phyloP scores from a whole-genome alignment of 1,284 basidiomycete species.

The Ceratobasidium sp. region DNA sequence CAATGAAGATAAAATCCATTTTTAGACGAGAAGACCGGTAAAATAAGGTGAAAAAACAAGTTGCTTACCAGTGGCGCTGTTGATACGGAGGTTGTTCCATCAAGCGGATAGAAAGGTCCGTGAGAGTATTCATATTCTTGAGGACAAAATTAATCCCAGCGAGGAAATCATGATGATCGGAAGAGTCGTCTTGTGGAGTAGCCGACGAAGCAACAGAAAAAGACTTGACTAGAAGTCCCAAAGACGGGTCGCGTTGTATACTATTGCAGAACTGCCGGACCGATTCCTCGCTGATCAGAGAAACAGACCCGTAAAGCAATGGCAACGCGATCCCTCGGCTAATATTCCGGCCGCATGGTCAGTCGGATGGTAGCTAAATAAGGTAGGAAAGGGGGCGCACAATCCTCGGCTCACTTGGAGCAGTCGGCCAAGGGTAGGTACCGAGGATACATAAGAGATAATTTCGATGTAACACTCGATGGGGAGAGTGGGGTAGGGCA shows the following conservation, averaged over 20 bases:
- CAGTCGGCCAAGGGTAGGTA: neutral
- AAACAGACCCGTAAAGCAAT: conserved; percentile 35
- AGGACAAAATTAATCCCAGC: conserved; percentile 15
- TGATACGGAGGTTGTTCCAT: conserved; percentile 41
- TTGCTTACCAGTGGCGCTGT: conserved; percentile 36
- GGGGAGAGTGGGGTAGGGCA: conserved; percentile 23
- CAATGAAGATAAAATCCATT: no score
- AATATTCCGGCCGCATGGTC: neutral
- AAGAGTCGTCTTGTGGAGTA: conserved; percentile 22
- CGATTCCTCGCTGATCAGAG: conserved; percentile 18
- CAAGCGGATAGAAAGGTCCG: conserved; percentile 33
- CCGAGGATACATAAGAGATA: conserved; percentile 2
- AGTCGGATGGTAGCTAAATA: neutral
- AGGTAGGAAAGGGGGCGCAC: conserved; percentile 7
- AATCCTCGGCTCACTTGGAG: conserved; percentile 21
- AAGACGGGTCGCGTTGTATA: neutral
- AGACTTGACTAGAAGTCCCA: conserved; percentile 21
- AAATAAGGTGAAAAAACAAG: neutral
- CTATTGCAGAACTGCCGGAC: conserved; percentile 31
- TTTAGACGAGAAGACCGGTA: no score
- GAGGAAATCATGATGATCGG: conserved; percentile 1
- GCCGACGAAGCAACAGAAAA: conserved; percentile 33
- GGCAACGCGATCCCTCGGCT: conserved; percentile 35
- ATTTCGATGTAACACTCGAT: conserved; percentile 36
- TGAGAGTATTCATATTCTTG: conserved; percentile 27